A percentile compares a stretch with the other conserved stretches of the same genome.
Evolutionary conservation across 2,329 filamentous ascomycete genomes (phyloP).

Genomic region (Xylariomycetidae sp.): DNA sequence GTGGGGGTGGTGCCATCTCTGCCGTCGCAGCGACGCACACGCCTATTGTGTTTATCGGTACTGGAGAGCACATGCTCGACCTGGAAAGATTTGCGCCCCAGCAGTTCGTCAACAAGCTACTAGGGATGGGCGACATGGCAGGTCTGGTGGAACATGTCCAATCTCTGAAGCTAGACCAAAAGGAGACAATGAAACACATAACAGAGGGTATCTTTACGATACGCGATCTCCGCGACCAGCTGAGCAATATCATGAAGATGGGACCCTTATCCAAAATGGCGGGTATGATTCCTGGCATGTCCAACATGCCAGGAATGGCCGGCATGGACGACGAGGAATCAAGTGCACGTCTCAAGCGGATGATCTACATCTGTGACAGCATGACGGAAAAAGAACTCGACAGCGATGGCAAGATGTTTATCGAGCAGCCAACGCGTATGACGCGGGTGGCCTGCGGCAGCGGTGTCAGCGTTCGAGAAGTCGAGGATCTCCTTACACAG

Average conservation of each 20-base stretch:
- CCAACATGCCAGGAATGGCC: conserved; percentile 72
- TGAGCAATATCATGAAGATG: conserved; percentile 99
- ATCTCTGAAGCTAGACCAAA: conserved; percentile 90
- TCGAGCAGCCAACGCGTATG: conserved; percentile 89
- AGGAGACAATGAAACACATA: conserved; percentile 99
- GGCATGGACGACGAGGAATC: conserved; percentile 97
- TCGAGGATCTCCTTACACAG: conserved; percentile 95
- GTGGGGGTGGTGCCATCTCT: conserved; percentile 94
- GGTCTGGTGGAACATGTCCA: conserved; percentile 96
- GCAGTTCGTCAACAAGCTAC: conserved; percentile 86
- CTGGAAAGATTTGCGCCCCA: conserved; percentile 89
- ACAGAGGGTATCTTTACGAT: conserved; percentile 95
- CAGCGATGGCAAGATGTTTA: conserved; percentile 88
- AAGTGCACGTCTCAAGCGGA: conserved; percentile 86
- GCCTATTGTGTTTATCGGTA: conserved; percentile 96
- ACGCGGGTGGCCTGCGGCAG: conserved; percentile 86
- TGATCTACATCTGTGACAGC: conserved; percentile 98
- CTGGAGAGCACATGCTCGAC: conserved; percentile 94
- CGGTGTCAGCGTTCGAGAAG: conserved; percentile 84
- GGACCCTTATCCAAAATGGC: conserved; percentile 95
- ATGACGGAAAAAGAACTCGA: conserved; percentile 98
- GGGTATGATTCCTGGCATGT: conserved; percentile 95
- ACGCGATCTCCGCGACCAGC: conserved; percentile 88
- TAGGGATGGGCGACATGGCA: conserved; percentile 96
- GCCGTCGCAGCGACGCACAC: conserved; percentile 95